These are phyloP conservation scores for Diutina scorzettiae DNA, from an alignment of 1,139 yeast genomes.

Conservation along the genomic window DNA sequence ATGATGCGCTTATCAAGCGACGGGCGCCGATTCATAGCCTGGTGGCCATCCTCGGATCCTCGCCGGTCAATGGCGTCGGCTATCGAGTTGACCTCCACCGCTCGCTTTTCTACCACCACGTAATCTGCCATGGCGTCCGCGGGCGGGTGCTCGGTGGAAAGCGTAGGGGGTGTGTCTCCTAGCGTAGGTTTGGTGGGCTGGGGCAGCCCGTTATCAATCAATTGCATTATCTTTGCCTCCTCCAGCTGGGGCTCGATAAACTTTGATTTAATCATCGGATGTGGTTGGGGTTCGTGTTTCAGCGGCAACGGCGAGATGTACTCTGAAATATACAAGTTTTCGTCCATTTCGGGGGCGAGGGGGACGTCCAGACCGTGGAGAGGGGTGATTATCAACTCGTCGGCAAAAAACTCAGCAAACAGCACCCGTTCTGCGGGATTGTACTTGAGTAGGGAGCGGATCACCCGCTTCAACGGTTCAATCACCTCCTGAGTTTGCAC, in stretches of 20 bases:
- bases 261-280: not conserved
- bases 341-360: slow-evolving; percentile 58
- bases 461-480: slow-evolving; percentile 54
- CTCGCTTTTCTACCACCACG: slow-evolving; percentile 87
- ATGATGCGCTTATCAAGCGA: slow-evolving; percentile 37
- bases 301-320: slow-evolving; percentile 36
- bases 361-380: slow-evolving; percentile 36
- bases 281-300: slow-evolving; percentile 10
- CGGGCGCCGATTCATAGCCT: slow-evolving; percentile 1
- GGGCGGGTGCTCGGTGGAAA: not conserved
- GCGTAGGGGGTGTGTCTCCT: not conserved
- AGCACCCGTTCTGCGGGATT: slow-evolving; percentile 83
- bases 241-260: not conserved
- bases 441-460: slow-evolving; percentile 64
- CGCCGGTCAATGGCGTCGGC: slow-evolving; percentile 80
- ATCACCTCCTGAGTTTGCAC: slow-evolving; percentile 36
- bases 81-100: slow-evolving; percentile 88
- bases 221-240: not conserved
- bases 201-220: slow-evolving; percentile 3
- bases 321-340: slow-evolving; percentile 73
- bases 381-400: slow-evolving; percentile 39
- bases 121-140: slow-evolving; percentile 41
- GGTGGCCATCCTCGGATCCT: not conserved
- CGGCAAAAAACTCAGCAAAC: slow-evolving; percentile 73
- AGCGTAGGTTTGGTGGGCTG: not conserved